Percentiles rank a stretch among this genome's conserved stretches.
phyloP scores from a whole-genome alignment of 495 filamentous ascomycete genomes.

The Talaromyces wortmannii region DNA sequence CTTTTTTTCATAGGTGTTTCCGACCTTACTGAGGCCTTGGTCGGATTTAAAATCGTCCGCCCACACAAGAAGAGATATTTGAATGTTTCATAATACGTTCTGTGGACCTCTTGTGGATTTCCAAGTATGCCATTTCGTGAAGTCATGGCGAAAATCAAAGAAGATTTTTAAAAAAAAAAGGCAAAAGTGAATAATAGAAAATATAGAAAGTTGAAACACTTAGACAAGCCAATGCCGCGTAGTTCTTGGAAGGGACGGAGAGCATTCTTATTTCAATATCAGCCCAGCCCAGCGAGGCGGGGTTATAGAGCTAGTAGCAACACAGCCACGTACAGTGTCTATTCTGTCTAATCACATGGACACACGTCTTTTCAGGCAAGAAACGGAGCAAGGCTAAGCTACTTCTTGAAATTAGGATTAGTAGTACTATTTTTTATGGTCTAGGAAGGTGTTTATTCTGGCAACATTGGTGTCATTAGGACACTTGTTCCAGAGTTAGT shows the following conservation, averaged over 20 bases:
- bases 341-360: background rate
- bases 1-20: background rate
- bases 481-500: too few species aligned
- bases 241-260: background rate
- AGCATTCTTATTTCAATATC: background rate
- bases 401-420: background rate
- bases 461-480: too few species aligned
- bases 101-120: background rate
- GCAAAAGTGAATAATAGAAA: background rate
- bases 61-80: background rate
- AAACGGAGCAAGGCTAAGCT: background rate
- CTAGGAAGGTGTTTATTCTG: too few species aligned
- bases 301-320: background rate
- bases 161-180: background rate
- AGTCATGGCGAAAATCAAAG: background rate
- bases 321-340: background rate
- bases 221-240: background rate
- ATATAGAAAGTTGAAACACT: background rate
- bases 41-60: background rate
- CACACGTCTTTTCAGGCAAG: background rate
- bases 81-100: background rate
- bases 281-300: background rate
- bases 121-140: background rate
- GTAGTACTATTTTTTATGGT: too few species aligned
- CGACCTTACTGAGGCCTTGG: background rate